Percentiles rank a stretch among this genome's conserved stretches.
These are phyloP conservation scores for Mentha longifolia DNA, from an alignment of 257 asterid species.

Conservation along the genomic window DNA sequence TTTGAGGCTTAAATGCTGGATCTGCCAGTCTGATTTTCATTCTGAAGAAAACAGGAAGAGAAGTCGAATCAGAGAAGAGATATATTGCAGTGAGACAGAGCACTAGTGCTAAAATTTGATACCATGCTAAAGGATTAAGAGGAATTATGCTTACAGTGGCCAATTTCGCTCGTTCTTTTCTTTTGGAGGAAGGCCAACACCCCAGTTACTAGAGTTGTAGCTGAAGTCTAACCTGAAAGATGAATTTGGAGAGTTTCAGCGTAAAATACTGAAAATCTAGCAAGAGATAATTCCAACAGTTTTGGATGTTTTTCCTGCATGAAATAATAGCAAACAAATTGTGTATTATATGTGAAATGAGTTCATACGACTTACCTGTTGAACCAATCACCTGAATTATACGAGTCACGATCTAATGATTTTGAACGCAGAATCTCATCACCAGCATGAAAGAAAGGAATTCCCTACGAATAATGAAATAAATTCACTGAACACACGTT, in stretches of 20 bases:
- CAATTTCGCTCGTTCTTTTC: slow-evolving; percentile 82
- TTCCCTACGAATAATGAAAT: slow-evolving; percentile 58
- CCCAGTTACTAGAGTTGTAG: slow-evolving; percentile 92
- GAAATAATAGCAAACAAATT: background rate
- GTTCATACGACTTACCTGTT: slow-evolving; percentile 59
- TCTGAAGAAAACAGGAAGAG: slow-evolving; percentile 44
- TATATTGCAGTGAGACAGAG: background rate
- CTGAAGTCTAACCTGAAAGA: slow-evolving; percentile 87
- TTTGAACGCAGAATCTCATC: slow-evolving; percentile 97
- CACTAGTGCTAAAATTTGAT: background rate
- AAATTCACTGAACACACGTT: background rate
- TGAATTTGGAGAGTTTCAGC: slow-evolving; percentile 12
- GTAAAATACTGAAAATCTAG: background rate
- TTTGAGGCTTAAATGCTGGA: slow-evolving; percentile 74
- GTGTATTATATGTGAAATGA: slow-evolving; percentile 1
- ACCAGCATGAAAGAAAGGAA: slow-evolving; percentile 95
- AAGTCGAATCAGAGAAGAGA: slow-evolving; percentile 8
- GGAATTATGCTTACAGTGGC: slow-evolving; percentile 70
- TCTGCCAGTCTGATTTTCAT: slow-evolving; percentile 81
- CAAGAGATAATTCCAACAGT: background rate
- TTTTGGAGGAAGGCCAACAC: slow-evolving; percentile 92
- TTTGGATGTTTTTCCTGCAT: background rate
- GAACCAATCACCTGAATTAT: slow-evolving; percentile 99
- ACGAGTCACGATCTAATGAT: slow-evolving; percentile 95
- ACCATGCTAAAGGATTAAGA: slow-evolving; percentile 3